Base-by-base conservation (phyloP, 768 basidiomycete species). In the Tephrocybe sp. region DNA sequence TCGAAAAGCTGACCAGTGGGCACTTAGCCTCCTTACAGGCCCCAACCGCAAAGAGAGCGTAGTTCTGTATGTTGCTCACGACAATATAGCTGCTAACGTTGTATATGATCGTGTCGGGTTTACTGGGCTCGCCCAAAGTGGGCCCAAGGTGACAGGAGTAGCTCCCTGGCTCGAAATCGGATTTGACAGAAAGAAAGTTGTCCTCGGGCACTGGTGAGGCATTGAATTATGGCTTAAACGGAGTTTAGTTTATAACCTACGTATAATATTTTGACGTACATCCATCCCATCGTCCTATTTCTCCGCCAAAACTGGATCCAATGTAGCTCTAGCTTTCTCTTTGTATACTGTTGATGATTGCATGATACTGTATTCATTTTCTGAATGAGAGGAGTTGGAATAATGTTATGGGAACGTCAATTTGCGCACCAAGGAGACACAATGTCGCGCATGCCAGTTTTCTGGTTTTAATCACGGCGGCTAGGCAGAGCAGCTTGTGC, bases 81-180 rank as follows among this genome's bases (percentile, higher is more conserved):
- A 70, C 28, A 81, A 86, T 55, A 62, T 53, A 1, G 80, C 76
- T 4, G 83, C 83, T 1, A 75, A 71, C 0, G 73, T 64, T 1
- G 80, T 87, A 2, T 92, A 90, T 61, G 60, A 72, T 40, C 77
- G 75, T 1, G 80, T 90, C 14, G 89, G 88, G 2, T 92, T 91
- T 55, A 65, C 70, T 15, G 87, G 85, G 5, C 69, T 88, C 14
- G 65, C 55, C 14, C 54, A 58, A 8, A 58, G 56, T 23, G 64
- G 52, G 11, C 56, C 61, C 14, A 54, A 62, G 2, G 71, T 73
- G 1, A 71, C 76, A n/a, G 76, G 74, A 8, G 66, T 71, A 24
- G 71, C 74, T 32, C 56, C 48, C 14, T 89, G 84, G 84, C 55
- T 83, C 5, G 88, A 89, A 50, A 67, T 85, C 44, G 87, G 87